These are phyloP conservation scores for Terana coerulea DNA, from an alignment of 768 basidiomycete species.

Conservation along the genomic window DNA sequence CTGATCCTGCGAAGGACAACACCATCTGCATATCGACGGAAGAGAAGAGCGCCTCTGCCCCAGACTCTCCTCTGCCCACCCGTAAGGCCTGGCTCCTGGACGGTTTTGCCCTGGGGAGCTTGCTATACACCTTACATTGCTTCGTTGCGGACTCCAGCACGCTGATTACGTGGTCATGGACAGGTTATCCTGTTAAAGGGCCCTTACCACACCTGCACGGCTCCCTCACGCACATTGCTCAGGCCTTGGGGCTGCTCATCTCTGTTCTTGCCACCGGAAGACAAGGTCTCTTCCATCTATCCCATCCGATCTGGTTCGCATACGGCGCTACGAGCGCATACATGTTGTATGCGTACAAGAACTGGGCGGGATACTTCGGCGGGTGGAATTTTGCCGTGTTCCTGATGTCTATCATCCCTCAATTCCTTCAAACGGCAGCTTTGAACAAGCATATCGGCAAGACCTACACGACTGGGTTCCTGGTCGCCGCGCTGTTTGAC, in stretches of 20 bases:
- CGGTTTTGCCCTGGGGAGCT: constrained; percentile 59
- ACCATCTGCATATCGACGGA: constrained; percentile 5
- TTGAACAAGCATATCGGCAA: constrained; percentile 32
- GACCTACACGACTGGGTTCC: constrained; percentile 54
- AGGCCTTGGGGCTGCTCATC: constrained; percentile 53
- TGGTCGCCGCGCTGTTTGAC: constrained; percentile 57
- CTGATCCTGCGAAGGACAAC: constrained; percentile 17
- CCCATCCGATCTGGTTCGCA: constrained; percentile 49
- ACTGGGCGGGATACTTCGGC: constrained; percentile 70
- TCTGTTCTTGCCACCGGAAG: constrained; percentile 22
- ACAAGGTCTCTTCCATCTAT: constrained; percentile 24
- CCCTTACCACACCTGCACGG: constrained; percentile 72
- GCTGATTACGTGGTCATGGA: constrained; percentile 85
- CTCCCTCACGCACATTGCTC: constrained; percentile 61
- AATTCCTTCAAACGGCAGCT: constrained; percentile 46
- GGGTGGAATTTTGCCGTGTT: constrained; percentile 63
- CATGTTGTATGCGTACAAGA: constrained; percentile 52
- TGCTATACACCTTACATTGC: constrained; percentile 70
- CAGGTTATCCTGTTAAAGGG: constrained; percentile 73
- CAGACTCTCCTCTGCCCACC: neutral
- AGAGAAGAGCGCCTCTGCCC: neutral
- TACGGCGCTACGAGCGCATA: constrained; percentile 51
- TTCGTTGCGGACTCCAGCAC: constrained; percentile 74
- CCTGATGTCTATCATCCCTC: constrained; percentile 60
- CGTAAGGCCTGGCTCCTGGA: constrained; percentile 31